phyloP scores from a whole-genome alignment of 1,284 basidiomycete genomes.

The Sphagnurus paluster region DNA sequence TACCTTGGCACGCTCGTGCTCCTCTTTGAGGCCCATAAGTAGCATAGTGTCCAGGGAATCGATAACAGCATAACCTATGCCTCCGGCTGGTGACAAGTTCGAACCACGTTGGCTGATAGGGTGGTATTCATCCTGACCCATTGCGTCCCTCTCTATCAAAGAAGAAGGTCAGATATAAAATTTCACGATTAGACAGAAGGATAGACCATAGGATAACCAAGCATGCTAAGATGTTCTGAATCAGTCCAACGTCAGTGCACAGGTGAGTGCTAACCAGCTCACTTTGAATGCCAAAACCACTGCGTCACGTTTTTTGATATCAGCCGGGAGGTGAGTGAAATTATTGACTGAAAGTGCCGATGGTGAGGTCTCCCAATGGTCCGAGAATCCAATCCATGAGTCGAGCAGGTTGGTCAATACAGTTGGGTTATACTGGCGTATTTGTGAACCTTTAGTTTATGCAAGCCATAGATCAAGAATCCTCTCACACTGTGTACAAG shows the following conservation, averaged over 20 bases:
- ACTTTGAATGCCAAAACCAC: slow-evolving; percentile 80
- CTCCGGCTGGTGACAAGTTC: slow-evolving; percentile 73
- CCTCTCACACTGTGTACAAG: slow-evolving; percentile 11
- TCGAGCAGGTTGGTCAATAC: slow-evolving; percentile 19
- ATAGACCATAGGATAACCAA: slow-evolving; percentile 76
- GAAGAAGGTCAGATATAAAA: not conserved
- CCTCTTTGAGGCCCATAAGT: slow-evolving; percentile 79
- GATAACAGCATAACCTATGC: slow-evolving; percentile 84
- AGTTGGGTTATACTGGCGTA: slow-evolving; percentile 11
- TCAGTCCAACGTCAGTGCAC: not conserved
- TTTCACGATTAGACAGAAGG: not conserved
- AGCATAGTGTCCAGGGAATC: slow-evolving; percentile 88
- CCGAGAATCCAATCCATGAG: slow-evolving; percentile 37
- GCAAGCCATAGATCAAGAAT: not conserved
- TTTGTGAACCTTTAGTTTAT: not conserved
- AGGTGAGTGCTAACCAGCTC: slow-evolving; percentile 14
- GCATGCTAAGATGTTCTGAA: slow-evolving; percentile 56
- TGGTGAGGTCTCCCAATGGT: slow-evolving; percentile 29
- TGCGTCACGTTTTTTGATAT: slow-evolving; percentile 64
- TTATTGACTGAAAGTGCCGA: slow-evolving; percentile 18
- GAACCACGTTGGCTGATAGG: slow-evolving; percentile 75
- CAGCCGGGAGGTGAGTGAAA: slow-evolving; percentile 44
- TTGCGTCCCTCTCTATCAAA: slow-evolving; percentile 75
- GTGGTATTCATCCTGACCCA: slow-evolving; percentile 89
- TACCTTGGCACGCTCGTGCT: slow-evolving; percentile 74